phyloP scores from a whole-genome alignment of 2,329 filamentous ascomycete genomes.

The Parastagonospora avenae region DNA sequence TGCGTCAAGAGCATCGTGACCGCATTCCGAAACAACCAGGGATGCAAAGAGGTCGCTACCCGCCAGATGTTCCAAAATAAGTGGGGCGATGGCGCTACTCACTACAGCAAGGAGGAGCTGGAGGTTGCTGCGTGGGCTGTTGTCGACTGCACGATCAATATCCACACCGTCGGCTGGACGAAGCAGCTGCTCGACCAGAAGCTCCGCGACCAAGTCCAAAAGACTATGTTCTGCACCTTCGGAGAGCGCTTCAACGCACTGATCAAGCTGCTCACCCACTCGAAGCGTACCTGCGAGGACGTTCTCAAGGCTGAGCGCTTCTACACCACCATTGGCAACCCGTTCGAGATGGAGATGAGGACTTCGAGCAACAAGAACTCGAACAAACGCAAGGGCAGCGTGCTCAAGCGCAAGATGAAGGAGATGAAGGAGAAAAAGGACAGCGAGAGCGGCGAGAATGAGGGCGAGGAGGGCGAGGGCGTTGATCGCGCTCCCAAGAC shows the following conservation, averaged over 20 bases:
- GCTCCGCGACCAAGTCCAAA: conserved; percentile 7
- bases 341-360: conserved; percentile 2
- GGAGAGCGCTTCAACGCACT: conserved; percentile 11
- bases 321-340: conserved; percentile 9
- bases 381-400: conserved; percentile 27
- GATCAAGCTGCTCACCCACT: conserved; percentile 6
- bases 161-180: conserved; percentile 15
- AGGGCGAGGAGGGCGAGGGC: no score
- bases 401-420: neutral
- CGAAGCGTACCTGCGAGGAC: conserved; percentile 13
- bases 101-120: conserved; percentile 3
- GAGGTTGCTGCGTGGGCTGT: conserved; percentile 4
- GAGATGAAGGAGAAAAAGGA: no score
- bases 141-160: conserved; percentile 2
- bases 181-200: conserved; percentile 7
- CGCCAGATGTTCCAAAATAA: conserved; percentile 3
- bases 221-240: conserved; percentile 13
- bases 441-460: no score
- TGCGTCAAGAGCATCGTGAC: neutral
- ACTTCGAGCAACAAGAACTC: conserved; percentile 10
- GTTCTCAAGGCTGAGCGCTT: conserved; percentile 16
- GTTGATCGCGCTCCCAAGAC: no score
- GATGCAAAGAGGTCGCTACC: conserved; percentile 2
- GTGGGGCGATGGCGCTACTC: conserved; percentile 3
- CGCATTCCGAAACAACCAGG: conserved; percentile 10